Percentiles rank a stretch among this genome's conserved stretches.
Evolutionary conservation across 202 grass and related monocot genomes (phyloP).

Genomic region (Digitaria exilis): DNA sequence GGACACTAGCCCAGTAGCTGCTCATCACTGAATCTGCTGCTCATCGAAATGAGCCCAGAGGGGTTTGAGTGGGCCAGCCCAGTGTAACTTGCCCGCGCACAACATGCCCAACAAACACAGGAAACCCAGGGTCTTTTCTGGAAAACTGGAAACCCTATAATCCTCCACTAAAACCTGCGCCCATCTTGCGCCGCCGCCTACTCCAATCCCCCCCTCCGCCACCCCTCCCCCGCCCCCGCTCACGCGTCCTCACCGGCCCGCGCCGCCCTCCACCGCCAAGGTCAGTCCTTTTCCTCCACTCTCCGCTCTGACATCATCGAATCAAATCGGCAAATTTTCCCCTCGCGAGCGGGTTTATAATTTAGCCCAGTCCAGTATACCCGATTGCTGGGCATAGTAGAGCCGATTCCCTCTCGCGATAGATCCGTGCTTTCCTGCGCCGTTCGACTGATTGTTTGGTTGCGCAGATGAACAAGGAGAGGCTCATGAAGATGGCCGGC

Average conservation of each 20-base stretch:
- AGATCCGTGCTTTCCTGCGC: not conserved
- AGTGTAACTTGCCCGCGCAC: not conserved
- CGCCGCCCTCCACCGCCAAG: slow-evolving; percentile 35
- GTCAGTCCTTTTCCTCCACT: slow-evolving; percentile 5
- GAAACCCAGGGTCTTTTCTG: not conserved
- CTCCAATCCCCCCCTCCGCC: not conserved
- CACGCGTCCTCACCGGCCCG: not conserved
- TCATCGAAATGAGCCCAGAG: not conserved
- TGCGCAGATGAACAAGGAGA: slow-evolving; percentile 73
- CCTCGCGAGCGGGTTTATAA: not conserved
- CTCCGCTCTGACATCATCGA: not conserved
- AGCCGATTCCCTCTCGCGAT: not conserved
- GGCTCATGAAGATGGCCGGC: slow-evolving; percentile 83
- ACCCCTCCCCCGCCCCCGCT: too few species aligned
- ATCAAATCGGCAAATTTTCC: not conserved
- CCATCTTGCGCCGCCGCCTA: slow-evolving; percentile 36
- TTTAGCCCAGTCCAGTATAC: not conserved
- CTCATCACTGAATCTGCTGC: not conserved
- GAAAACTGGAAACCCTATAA: slow-evolving; percentile 52
- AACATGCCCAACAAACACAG: not conserved
- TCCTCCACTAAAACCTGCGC: slow-evolving; percentile 20
- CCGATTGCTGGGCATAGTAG: not conserved
- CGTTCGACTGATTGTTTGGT: not conserved
- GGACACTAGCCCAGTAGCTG: not conserved
- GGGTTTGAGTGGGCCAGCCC: not conserved